Base-by-base conservation (phyloP, 108 stramenopile genomes). In the Cylindrotheca closterium region DNA sequence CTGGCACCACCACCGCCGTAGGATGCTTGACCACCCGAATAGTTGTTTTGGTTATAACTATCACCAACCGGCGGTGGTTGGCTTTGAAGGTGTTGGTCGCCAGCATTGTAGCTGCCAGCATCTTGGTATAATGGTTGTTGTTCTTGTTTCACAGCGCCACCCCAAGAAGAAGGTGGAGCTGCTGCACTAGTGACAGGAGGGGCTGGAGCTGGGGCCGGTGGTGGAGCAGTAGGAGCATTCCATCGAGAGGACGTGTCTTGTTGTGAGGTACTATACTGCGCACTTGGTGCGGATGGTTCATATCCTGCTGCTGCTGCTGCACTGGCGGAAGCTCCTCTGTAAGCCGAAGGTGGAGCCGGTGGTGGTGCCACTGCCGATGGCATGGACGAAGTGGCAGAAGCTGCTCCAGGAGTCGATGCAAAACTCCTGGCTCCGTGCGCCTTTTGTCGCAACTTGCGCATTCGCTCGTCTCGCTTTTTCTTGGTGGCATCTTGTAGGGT, bases 381-480 rank as follows among this genome's bases (percentile, higher is more conserved):
- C 7, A 15, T 42, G 51, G 8, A 17, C 25, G 34, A 24, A 15
- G 58, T 7, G 28, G 55, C 55, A 55, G 55, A n/a, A 30, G 55
- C 5, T 55, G 55, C 25, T 28, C 28, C 26, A 55, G 55, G 8
- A 29, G 4, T 5, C 5, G 12, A 10, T 55, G 28, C 55, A 5
- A 25, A 5, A 55, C 55, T 29, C 7, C 55, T 8, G 19, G 26
- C n/a, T n/a, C 28, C 48, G 5, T 62, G 60, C 1, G 60, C 63
- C 31, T 25, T 52, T 34, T 31, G 51, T 25, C 30, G 48, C 51
- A 54, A 15, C 4, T 64, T 53, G 21, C 21, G 34, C 37, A 64
- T 52, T 24, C 63, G 63, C 26, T 64, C 63, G 51, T 64, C 5
- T 32, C 32, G 51, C 53, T 64, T 64, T 32, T 52, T 32, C 17